A percentile compares a stretch with the other conserved stretches of the same genome.
Conservation (phyloP, 2,329 filamentous ascomycete species). For the Sphaerulina populicola region DNA sequence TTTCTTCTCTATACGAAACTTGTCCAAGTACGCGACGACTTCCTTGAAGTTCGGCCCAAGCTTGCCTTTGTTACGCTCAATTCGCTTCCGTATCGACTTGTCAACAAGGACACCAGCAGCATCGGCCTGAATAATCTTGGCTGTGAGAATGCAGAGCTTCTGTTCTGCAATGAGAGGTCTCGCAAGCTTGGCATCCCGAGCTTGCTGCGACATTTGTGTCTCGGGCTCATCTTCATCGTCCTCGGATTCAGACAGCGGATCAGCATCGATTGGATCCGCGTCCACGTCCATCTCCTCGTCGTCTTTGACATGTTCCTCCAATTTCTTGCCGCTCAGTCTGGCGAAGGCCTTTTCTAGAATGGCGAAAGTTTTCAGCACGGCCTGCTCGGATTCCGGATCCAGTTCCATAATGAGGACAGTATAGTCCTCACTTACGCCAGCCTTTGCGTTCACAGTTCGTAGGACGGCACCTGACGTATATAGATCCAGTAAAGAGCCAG, state of each 20-base stretch:
- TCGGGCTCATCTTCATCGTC: conserved; percentile 35
- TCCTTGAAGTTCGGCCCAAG: conserved; percentile 82
- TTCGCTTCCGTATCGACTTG: conserved; percentile 56
- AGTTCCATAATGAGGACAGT: conserved; percentile 54
- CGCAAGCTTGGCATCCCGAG: conserved; percentile 50
- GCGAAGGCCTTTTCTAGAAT: conserved; percentile 68
- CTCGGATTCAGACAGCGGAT: conserved; percentile 32
- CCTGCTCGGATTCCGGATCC: conserved; percentile 51
- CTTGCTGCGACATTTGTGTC: conserved; percentile 48
- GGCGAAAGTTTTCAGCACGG: conserved; percentile 69
- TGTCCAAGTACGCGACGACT: conserved; percentile 69
- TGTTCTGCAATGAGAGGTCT: conserved; percentile 68
- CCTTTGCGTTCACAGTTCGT: conserved; percentile 30
- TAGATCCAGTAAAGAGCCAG: conserved; percentile 71
- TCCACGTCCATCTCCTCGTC: conserved; percentile 48
- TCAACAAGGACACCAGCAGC: conserved; percentile 65
- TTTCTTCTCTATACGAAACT: conserved; percentile 43
- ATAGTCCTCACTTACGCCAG: conserved; percentile 38
- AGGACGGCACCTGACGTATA: conserved; percentile 72
- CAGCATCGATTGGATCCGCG: conserved; percentile 26
- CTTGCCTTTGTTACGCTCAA: conserved; percentile 70
- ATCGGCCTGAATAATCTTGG: conserved; percentile 74
- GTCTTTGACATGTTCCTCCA: conserved; percentile 33
- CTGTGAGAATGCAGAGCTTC: conserved; percentile 73
- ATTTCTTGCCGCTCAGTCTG: conserved; percentile 43